Base-by-base conservation (phyloP, 129 eudicot species). In the Chrysanthemum makinoi region DNA sequence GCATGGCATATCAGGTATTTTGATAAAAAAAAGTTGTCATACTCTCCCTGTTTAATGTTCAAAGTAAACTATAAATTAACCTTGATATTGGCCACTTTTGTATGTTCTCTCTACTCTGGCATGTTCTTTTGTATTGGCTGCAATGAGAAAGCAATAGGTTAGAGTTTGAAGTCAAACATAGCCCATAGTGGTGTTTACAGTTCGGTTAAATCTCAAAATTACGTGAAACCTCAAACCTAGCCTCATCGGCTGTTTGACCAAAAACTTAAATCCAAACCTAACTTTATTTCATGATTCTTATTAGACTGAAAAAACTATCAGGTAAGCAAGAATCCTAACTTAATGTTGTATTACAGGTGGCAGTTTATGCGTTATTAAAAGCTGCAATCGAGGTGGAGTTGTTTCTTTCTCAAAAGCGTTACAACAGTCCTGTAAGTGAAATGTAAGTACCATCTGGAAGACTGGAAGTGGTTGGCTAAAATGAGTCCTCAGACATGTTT, bases 371-470 rank as follows among this genome's bases (percentile, higher is more conserved):
- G 66, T 81, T 85, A 73, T 56, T 90, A 43, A 81, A 85, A 83
- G 85, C 96, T 65, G 87, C 87, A 62, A 79, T 85, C 12, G 84
- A 87, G 70, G 95, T 90, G 76, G 96, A 90, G 70, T 15, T 83
- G 68, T 81, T 85, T 90, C 95, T 90, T 79, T 87, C 96, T 69
- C 95, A 85, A 30, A 90, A 90, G 72, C 95, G 95, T 72, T 62
- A 55, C 75, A 81, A 70, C 80, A 81, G 74, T 75, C 81, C 91
- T 68, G 87, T 79, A 75, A 81, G 78, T 74, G 83, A 85, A 66
- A 87, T 87, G 96, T 85, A 83, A 87, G 96, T 85, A 74, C 74
- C 39, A 13, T 30, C 7, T 8, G 50, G 24, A n/a, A n/a, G n/a
- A n/a, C n/a, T n/a, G n/a, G n/a, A 30, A 51, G 49, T 61, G 47